These are phyloP conservation scores for Wallacemonas sp. DNA, from an alignment of 208 protist genomes.

Conservation along the genomic window DNA sequence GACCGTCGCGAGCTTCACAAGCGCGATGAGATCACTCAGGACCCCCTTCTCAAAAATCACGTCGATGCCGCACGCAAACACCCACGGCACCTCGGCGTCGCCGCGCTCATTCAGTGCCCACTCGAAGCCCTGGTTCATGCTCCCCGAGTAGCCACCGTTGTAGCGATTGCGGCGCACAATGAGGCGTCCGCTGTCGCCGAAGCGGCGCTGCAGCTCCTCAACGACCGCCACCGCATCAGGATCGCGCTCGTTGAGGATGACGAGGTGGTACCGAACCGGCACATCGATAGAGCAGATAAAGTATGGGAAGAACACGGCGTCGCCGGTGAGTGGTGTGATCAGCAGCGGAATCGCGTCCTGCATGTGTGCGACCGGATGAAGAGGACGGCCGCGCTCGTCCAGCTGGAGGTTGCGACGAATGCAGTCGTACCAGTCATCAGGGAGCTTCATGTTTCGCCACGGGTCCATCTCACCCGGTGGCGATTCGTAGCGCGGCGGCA, in stretches of 20 bases:
- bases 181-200: conserved; percentile 34
- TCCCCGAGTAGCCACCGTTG: conserved; percentile 40
- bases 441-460: conserved; percentile 6
- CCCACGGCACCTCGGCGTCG: conserved; percentile 34
- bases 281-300: conserved; percentile 41
- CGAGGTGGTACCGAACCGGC: conserved; percentile 34
- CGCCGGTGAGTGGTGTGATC: conserved; percentile 39
- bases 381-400: conserved; percentile 11
- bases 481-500: not conserved
- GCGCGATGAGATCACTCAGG: conserved; percentile 16
- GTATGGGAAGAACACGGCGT: conserved; percentile 32
- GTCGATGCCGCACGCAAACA: conserved; percentile 37
- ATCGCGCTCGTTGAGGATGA: conserved; percentile 41
- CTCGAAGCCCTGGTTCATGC: conserved; percentile 37
- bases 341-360: conserved; percentile 35
- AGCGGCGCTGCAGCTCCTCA: conserved; percentile 26
- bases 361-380: conserved; percentile 19
- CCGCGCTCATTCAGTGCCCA: conserved; percentile 27
- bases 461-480: not conserved
- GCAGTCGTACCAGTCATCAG: conserved; percentile 25
- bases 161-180: conserved; percentile 30
- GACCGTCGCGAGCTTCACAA: conserved; percentile 18
- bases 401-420: conserved; percentile 28
- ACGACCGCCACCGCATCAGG: conserved; percentile 21
- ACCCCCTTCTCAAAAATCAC: conserved; percentile 30